These are phyloP conservation scores for Erysimum cheiri DNA, from an alignment of 441 rosid genomes.

Conservation along the genomic window DNA sequence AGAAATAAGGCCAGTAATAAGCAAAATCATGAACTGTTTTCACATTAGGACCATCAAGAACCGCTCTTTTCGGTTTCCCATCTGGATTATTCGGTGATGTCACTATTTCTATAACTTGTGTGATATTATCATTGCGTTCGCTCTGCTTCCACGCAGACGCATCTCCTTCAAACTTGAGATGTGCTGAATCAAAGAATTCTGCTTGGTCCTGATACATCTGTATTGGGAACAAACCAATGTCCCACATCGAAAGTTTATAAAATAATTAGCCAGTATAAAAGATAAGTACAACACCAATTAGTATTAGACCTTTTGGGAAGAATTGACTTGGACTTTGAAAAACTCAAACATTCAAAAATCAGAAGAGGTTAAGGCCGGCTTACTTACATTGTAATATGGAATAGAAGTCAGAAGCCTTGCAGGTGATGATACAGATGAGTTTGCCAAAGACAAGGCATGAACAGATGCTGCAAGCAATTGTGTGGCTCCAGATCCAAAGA, in stretches of 20 bases:
- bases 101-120: constrained; percentile 60
- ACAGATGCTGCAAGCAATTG: constrained; percentile 69
- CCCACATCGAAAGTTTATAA: no score
- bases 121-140: constrained; percentile 12
- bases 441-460: constrained; percentile 49
- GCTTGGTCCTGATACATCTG: constrained; percentile 7
- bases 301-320: no score
- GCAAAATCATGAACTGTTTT: constrained; percentile 64
- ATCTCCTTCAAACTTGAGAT: constrained; percentile 44
- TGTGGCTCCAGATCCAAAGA: constrained; percentile 69
- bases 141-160: constrained; percentile 49
- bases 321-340: no score
- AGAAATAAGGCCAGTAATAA: constrained; percentile 76
- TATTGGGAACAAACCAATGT: no score
- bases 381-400: constrained; percentile 32
- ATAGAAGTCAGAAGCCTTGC: constrained; percentile 29
- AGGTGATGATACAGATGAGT: constrained; percentile 45
- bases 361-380: not conserved
- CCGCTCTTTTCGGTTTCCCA: constrained; percentile 54
- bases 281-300: no score
- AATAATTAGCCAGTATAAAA: no score
- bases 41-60: constrained; percentile 56
- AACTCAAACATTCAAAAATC: no score
- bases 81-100: constrained; percentile 83
- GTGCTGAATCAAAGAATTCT: constrained; percentile 32